Percentiles rank a stretch among this genome's conserved stretches.
Conservation (phyloP, 2,329 filamentous ascomycete genomes). For the Aspergillus novofumigatus region DNA sequence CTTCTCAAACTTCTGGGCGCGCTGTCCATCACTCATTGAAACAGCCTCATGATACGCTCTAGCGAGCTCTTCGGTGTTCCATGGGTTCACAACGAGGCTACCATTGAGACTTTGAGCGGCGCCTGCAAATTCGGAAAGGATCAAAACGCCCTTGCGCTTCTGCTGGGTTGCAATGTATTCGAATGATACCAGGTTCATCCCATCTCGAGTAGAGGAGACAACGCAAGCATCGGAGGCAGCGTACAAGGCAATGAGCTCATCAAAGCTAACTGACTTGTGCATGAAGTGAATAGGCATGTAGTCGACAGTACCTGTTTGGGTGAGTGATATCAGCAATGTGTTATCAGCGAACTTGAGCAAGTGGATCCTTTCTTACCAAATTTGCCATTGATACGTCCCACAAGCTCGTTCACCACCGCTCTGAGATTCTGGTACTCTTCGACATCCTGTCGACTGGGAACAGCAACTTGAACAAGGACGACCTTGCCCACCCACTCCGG, state of each 20-base stretch:
- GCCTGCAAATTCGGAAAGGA: slow-evolving; percentile 93
- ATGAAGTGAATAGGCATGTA: slow-evolving; percentile 99
- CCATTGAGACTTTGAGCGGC: slow-evolving; percentile 93
- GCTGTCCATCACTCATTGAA: slow-evolving; percentile 87
- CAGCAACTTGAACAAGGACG: slow-evolving; percentile 87
- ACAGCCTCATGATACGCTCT: slow-evolving; percentile 94
- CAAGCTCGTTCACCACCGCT: slow-evolving; percentile 89
- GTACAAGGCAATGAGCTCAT: slow-evolving; percentile 91
- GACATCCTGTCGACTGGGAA: slow-evolving; percentile 86
- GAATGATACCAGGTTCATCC: slow-evolving; percentile 98
- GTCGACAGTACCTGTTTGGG: slow-evolving; percentile 70
- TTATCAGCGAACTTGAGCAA: not conserved
- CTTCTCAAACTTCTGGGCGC: slow-evolving; percentile 82
- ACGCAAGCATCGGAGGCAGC: slow-evolving; percentile 88
- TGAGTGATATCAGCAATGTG: slow-evolving; percentile 10
- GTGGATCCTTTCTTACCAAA: slow-evolving; percentile 11
- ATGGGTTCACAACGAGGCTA: slow-evolving; percentile 91
- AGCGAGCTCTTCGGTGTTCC: slow-evolving; percentile 95
- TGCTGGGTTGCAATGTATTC: slow-evolving; percentile 96
- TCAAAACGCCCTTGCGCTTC: slow-evolving; percentile 86
- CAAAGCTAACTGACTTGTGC: slow-evolving; percentile 91
- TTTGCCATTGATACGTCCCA: slow-evolving; percentile 89
- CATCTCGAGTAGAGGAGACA: slow-evolving; percentile 91
- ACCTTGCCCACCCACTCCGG: slow-evolving; percentile 96
- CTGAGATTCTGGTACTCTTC: slow-evolving; percentile 95